These are phyloP conservation scores for Solanum etuberosum DNA, from an alignment of 257 asterid species.

Conservation along the genomic window DNA sequence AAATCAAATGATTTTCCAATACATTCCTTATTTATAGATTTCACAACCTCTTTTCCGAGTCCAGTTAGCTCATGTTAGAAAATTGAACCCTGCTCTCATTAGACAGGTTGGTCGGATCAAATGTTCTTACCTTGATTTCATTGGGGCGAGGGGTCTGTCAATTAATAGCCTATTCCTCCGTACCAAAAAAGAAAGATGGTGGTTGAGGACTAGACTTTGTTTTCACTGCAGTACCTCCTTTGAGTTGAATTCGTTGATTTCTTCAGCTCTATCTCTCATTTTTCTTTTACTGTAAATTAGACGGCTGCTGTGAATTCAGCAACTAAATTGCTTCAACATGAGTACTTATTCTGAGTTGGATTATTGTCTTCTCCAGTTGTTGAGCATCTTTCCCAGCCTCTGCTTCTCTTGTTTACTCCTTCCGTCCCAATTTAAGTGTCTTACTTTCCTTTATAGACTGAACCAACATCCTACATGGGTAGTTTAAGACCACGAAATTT, in stretches of 20 bases:
- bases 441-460: not conserved
- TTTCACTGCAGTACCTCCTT: not conserved
- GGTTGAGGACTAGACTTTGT: not conserved
- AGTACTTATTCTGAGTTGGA: not conserved
- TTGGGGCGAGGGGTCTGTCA: not conserved
- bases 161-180: not conserved
- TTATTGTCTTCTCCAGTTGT: not conserved
- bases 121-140: not conserved
- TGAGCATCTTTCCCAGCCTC: not conserved
- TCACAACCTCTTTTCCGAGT: not conserved
- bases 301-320: not conserved
- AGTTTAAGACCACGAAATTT: not conserved
- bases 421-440: not conserved
- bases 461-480: not conserved
- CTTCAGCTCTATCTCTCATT: not conserved
- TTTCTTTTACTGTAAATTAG: not conserved
- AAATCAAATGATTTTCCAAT: not conserved
- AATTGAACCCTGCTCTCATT: not conserved
- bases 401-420: not conserved
- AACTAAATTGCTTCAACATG: not conserved
- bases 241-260: not conserved
- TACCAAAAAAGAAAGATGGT: not conserved
- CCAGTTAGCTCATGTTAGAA: not conserved
- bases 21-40: not conserved
- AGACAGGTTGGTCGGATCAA: not conserved